Evolutionary conservation across 1,284 basidiomycete genomes (phyloP), one percentile per base, ranked within the genome.

Genomic region (Golubevia sp.): DNA sequence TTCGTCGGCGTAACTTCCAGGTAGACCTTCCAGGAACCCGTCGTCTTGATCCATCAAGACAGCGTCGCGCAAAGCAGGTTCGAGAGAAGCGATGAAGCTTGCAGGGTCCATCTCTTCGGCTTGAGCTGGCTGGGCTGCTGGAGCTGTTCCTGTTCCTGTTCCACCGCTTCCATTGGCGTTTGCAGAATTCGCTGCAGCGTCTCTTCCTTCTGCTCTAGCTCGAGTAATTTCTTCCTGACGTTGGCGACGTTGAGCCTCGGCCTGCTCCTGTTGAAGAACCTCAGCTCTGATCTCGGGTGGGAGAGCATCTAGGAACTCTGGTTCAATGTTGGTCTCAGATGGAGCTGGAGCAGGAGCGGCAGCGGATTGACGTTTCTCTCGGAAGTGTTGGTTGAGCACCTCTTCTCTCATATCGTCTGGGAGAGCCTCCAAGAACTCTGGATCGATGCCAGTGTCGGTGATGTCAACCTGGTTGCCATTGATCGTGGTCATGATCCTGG

Each of bases 321-420:
- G 84, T 78, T 92, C 96, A 84, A 99, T 96, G 74, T 91, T 90
- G 0, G 94, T 93, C 2, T 90, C 86, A 44, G 90, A 89, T 5
- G 71, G 66, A 11, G 83, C 76, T 61, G 90, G 86, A 15, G 79
- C 77, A 0, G 92, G 88, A 3, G 92, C 90, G 53, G 90, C 89
- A 67, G 69, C 68, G 0, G 76, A 72, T 18, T 79, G 76, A 18
- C 92, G 91, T 66, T 75, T 80, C 78, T 98, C 96, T 13, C 94
- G 91, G 74, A 98, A 90, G 80, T 99, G 95, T 83, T 99, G 97
- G 79, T 96, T 96, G 58, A 99, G 88, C 26, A 99, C 94, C 83
- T 99, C 97, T 81, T 97, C 96, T 55, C 97, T 90, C 91, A 99
- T 97, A 72, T 99, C 96, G 81, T 99, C 97, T 0, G 97, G 97